A percentile compares a stretch with the other conserved stretches of the same genome.
Conservation (phyloP, 345 rosid genomes). For the Lepidium africanum region DNA sequence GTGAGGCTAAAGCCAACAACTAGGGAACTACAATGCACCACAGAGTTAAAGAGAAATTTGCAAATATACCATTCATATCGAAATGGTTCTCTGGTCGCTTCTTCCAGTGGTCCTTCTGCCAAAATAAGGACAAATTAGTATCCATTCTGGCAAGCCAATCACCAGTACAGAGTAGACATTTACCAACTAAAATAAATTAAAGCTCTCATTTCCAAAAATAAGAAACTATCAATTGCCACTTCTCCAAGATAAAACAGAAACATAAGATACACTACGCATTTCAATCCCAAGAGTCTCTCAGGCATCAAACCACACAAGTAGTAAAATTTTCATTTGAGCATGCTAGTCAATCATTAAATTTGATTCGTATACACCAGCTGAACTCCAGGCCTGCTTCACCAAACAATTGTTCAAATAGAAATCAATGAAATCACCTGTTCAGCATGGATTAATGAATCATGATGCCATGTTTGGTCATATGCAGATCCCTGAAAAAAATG, state of each 20-base stretch:
- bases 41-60: constrained; percentile 25
- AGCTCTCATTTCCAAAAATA: constrained; percentile 1
- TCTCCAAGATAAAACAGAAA: constrained; percentile 1
- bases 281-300: neutral
- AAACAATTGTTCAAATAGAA: neutral
- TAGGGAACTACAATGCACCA: constrained; percentile 11
- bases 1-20: neutral
- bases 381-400: neutral
- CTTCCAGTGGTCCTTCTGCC: constrained; percentile 71
- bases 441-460: constrained; percentile 46
- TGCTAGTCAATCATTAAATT: neutral
- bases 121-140: constrained; percentile 19
- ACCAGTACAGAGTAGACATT: neutral
- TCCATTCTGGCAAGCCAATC: neutral
- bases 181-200: neutral
- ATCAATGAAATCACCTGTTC: constrained; percentile 58
- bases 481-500: constrained; percentile 63
- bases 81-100: constrained; percentile 72
- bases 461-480: constrained; percentile 76
- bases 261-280: neutral
- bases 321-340: constrained; percentile 5
- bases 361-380: neutral
- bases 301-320: constrained; percentile 8
- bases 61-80: constrained; percentile 72
- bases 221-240: constrained; percentile 5